Evolutionary conservation across 202 grass and related monocot genomes (phyloP), one percentile per base, ranked within the genome.

Genomic region (Panicum virgatum): DNA sequence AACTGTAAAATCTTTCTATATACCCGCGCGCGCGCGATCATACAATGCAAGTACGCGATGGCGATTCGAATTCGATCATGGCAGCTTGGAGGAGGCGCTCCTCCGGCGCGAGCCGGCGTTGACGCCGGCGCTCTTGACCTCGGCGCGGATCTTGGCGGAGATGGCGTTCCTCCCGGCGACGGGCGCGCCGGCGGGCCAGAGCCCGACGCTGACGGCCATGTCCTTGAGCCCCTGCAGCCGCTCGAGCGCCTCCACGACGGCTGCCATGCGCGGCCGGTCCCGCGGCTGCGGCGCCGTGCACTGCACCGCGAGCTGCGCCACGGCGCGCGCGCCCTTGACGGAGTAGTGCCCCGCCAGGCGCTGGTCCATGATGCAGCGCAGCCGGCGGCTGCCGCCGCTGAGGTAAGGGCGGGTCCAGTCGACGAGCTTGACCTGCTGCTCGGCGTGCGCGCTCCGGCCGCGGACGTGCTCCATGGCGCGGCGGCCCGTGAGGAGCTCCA

Each of bases 171-270:
- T 53, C 0, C 90, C 86, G 6, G 84, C 85, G 12, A 91, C 82
- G 0, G 92, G 86, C 45, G 87, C 62, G 57, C 66, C 37, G 52
- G 44, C 65, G 2, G 88, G 79, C 92, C 90, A 89, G 30, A 88
- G 82, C 3, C 96, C 92, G 0, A 89, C 34, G 30, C 26, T 86
- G 23, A 98, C 91, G 10, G 96, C 92, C 96, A 96, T 93, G 81
- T 99, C 96, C 73, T 90, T 99, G 74, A 90, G 60, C 47, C 90
- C 86, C 25, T 86, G 80, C 60, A 99, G 72, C 59, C 71, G 46
- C 58, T 97, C 85, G 0, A 97, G 85, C 5, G 72, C 77, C 58
- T 92, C 90, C 0, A 96, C 76, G 50, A 96, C 80, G 46, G 80
- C 80, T 1, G 46, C 70, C 86, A 96, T 96, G 12, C 80, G 50